A percentile compares a stretch with the other conserved stretches of the same genome.
Evolutionary conservation across 345 rosid genomes (phyloP).

Genomic region (Trapa incisa): DNA sequence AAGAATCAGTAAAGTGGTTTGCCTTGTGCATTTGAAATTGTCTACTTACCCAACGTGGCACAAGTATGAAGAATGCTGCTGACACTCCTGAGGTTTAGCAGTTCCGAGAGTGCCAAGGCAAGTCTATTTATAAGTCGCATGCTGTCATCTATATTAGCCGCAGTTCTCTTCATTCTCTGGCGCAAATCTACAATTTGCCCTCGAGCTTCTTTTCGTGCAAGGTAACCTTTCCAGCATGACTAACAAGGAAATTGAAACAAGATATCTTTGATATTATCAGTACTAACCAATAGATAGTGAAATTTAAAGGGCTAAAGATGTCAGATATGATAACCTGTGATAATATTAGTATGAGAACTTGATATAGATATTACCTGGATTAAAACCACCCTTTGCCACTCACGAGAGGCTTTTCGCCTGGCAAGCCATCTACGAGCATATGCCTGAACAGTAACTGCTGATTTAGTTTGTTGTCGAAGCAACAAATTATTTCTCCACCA

Average conservation of each 20-base stretch:
- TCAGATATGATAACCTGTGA: not conserved
- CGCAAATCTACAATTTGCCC: slow-evolving; percentile 50
- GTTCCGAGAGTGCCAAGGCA: slow-evolving; percentile 58
- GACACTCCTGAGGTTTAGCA: slow-evolving; percentile 60
- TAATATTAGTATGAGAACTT: not conserved
- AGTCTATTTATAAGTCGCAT: slow-evolving; percentile 75
- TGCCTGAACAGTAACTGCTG: slow-evolving; percentile 49
- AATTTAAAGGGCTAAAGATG: slow-evolving; percentile 6
- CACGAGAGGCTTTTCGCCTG: slow-evolving; percentile 29
- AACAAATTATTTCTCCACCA: slow-evolving; percentile 61
- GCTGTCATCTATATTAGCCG: slow-evolving; percentile 67
- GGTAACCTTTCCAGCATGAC: slow-evolving; percentile 80
- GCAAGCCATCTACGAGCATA: slow-evolving; percentile 45
- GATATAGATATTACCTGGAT: slow-evolving; percentile 51
- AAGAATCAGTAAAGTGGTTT: not conserved
- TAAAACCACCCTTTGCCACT: slow-evolving; percentile 31
- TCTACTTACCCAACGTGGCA: slow-evolving; percentile 55
- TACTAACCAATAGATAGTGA: not conserved
- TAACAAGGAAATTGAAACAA: slow-evolving; percentile 10
- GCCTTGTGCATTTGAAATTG: not conserved
- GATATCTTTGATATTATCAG: not conserved
- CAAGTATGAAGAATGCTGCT: slow-evolving; percentile 73
- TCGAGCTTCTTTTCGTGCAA: slow-evolving; percentile 55
- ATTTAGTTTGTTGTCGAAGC: slow-evolving; percentile 30
- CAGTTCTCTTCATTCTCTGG: slow-evolving; percentile 52